phyloP scores from a whole-genome alignment of 768 basidiomycete genomes.

The Phylloporus sp. region DNA sequence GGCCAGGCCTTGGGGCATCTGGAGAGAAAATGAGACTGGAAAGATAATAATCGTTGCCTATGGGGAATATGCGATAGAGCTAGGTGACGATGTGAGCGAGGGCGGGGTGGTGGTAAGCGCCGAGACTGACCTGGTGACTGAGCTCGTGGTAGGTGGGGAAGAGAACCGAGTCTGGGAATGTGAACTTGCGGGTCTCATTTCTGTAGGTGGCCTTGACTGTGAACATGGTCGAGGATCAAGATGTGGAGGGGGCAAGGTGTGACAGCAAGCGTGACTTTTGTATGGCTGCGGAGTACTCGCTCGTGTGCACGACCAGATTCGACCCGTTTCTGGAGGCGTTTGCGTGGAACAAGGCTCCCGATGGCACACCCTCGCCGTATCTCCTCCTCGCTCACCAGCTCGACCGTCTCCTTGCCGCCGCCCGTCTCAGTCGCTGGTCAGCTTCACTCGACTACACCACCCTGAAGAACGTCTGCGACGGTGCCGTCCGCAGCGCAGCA shows the following conservation, averaged over 20 bases:
- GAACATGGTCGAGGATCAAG: conserved; percentile 48
- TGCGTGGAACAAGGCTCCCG: conserved; percentile 53
- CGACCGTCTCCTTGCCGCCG: conserved; percentile 53
- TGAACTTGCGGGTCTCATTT: conserved; percentile 62
- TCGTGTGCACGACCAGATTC: conserved; percentile 55
- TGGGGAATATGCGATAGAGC: conserved; percentile 69
- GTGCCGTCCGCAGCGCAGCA: conserved; percentile 32
- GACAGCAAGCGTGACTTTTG: conserved; percentile 6
- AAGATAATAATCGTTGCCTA: conserved; percentile 54
- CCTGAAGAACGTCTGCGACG: conserved; percentile 43
- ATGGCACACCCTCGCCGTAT: conserved; percentile 50
- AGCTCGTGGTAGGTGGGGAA: conserved; percentile 66
- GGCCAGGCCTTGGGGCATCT: conserved; percentile 45
- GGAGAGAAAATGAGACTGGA: conserved; percentile 69
- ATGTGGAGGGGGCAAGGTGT: conserved; percentile 20
- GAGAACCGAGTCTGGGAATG: conserved; percentile 43
- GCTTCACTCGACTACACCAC: conserved; percentile 34
- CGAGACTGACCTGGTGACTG: conserved; percentile 49
- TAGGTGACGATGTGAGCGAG: conserved; percentile 34
- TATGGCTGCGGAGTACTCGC: conserved; percentile 16
- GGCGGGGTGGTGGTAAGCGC: conserved; percentile 15
- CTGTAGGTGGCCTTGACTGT: conserved; percentile 76
- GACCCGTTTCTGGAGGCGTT: conserved; percentile 45
- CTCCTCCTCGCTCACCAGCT: conserved; percentile 58
- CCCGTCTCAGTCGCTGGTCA: conserved; percentile 48